Conservation (phyloP, 2,329 filamentous ascomycete species). For the Neopestalotiopsis sp. region DNA sequence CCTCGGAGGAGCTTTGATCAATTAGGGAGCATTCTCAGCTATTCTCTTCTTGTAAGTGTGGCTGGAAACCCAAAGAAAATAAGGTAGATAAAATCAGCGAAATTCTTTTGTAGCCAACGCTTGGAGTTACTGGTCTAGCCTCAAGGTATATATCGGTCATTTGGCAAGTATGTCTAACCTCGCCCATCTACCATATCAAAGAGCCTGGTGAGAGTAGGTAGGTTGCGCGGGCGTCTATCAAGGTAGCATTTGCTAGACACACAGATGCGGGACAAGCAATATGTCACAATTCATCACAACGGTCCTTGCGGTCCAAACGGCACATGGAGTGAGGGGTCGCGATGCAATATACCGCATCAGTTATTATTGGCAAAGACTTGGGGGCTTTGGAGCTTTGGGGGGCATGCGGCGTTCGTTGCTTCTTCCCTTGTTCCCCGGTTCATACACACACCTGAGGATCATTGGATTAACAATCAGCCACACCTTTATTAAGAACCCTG, state of each 20-base stretch:
- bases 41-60: background rate
- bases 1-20: background rate
- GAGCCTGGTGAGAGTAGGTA: background rate
- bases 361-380: conserved; percentile 22
- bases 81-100: too few species aligned
- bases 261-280: conserved; percentile 10
- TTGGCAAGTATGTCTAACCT: background rate
- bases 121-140: too few species aligned
- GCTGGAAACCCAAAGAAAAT: too few species aligned
- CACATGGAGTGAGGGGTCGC: background rate
- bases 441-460: conserved; percentile 12
- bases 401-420: conserved; percentile 5
- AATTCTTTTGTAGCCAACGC: too few species aligned
- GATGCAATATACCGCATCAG: conserved; percentile 26
- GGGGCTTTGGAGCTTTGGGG: conserved; percentile 20
- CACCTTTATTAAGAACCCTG: background rate
- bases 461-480: conserved; percentile 20
- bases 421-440: conserved; percentile 23
- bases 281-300: conserved; percentile 9
- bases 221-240: background rate
- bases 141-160: background rate
- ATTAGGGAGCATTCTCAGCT: background rate
- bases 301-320: background rate
- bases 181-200: background rate
- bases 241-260: conserved; percentile 8